Evolutionary conservation across 306 rosid species (phyloP).

Genomic region (Vigna reflexopilosa): DNA sequence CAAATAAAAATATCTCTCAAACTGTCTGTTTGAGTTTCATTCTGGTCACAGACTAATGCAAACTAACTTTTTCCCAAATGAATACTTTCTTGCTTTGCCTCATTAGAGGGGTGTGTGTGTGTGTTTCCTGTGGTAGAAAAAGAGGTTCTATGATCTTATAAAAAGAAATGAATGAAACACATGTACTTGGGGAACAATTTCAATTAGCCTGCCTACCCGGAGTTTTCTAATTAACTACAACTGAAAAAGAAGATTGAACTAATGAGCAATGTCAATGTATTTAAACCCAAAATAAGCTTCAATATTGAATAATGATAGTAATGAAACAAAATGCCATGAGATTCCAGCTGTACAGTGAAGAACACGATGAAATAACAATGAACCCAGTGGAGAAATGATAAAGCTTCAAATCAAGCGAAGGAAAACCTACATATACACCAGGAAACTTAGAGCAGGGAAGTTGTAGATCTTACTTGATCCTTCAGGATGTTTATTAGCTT

Average conservation of each 20-base stretch:
- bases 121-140: not conserved
- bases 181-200: constrained; percentile 11
- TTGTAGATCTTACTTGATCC: constrained; percentile 75
- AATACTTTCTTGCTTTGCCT: not conserved
- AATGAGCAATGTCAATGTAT: not conserved
- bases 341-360: not conserved
- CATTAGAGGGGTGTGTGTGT: not conserved
- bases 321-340: constrained; percentile 23
- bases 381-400: constrained; percentile 3
- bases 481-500: constrained; percentile 79
- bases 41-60: not conserved
- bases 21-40: not conserved
- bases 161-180: constrained; percentile 17
- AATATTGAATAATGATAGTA: not conserved
- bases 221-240: constrained; percentile 26
- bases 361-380: not conserved
- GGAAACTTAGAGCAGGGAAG: constrained; percentile 4
- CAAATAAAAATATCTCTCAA: constrained; percentile 17
- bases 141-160: not conserved
- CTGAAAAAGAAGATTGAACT: not conserved
- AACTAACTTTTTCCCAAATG: not conserved
- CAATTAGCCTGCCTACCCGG: not conserved
- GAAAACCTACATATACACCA: not conserved
- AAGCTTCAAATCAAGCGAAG: constrained; percentile 27
- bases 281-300: constrained; percentile 1